A percentile compares a stretch with the other conserved stretches of the same genome.
Conservation (phyloP, 73 alveolate genomes). For the Effrenium voratum region DNA sequence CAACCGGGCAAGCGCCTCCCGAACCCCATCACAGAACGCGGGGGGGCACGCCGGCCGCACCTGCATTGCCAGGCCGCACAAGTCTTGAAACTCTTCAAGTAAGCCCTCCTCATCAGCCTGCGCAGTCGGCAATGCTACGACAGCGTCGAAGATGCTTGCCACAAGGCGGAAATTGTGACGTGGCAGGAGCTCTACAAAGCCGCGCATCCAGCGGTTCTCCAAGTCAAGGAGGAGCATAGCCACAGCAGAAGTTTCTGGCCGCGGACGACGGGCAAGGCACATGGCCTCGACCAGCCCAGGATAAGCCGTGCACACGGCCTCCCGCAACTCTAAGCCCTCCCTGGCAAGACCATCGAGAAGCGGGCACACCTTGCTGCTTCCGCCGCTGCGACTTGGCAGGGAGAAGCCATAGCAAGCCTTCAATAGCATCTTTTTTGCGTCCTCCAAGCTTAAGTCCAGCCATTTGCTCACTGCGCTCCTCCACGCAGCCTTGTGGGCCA, state of each 20-base stretch:
- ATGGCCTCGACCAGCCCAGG: not conserved
- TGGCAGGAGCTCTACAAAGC: not conserved
- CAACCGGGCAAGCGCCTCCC: not conserved
- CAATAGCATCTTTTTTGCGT: not conserved
- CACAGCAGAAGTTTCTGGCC: constrained; percentile 1
- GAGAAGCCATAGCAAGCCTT: not conserved
- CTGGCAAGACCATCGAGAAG: not conserved
- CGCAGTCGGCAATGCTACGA: not conserved
- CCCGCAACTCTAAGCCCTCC: not conserved
- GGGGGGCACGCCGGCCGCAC: not conserved
- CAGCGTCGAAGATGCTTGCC: not conserved
- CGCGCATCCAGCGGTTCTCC: not conserved
- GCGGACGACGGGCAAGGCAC: not conserved
- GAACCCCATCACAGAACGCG: not conserved
- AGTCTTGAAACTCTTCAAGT: not conserved
- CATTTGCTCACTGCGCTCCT: not conserved
- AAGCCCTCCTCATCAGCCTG: not conserved
- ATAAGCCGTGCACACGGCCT: not conserved
- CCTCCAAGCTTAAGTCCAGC: not conserved
- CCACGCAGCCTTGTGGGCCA: not conserved
- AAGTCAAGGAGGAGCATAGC: not conserved
- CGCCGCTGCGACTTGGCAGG: not conserved
- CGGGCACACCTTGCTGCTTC: not conserved
- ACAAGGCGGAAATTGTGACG: not conserved
- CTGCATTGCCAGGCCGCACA: not conserved